Conservation (phyloP, 108 stramenopile genomes). For the Pseudonitzschia delicatissima region DNA sequence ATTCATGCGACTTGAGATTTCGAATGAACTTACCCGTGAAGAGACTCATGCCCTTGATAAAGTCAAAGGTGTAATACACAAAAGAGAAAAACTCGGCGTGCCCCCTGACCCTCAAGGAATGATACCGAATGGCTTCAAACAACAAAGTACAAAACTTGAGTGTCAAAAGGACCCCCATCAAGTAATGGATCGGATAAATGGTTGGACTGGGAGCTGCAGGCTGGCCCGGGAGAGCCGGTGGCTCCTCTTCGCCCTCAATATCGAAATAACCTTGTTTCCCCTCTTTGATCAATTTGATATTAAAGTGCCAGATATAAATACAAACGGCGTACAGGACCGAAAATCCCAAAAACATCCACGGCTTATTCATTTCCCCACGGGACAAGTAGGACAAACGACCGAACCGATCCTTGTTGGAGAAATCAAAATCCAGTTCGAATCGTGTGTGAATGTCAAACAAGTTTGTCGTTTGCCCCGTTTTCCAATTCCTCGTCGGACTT, state of each 20-base stretch:
- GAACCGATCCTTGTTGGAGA: slow-evolving; percentile 79
- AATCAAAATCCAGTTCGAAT: slow-evolving; percentile 86
- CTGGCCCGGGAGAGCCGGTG: slow-evolving; percentile 13
- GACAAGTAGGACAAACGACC: slow-evolving; percentile 79
- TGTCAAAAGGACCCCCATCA: slow-evolving; percentile 86
- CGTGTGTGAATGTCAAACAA: slow-evolving; percentile 44
- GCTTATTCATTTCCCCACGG: slow-evolving; percentile 85
- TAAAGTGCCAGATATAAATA: slow-evolving; percentile 64
- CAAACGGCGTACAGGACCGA: slow-evolving; percentile 65
- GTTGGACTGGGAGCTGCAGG: slow-evolving; percentile 7
- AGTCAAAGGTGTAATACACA: slow-evolving; percentile 84
- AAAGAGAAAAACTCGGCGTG: slow-evolving; percentile 87
- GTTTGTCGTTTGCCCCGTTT: slow-evolving; percentile 1
- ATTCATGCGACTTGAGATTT: not conserved
- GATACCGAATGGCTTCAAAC: slow-evolving; percentile 88
- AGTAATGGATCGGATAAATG: slow-evolving; percentile 91
- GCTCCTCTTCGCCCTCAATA: slow-evolving; percentile 11
- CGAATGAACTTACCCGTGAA: slow-evolving; percentile 4
- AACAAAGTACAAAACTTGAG: slow-evolving; percentile 83
- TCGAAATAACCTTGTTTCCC: slow-evolving; percentile 45
- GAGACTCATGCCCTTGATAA: slow-evolving; percentile 30
- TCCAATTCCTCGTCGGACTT: slow-evolving; percentile 6
- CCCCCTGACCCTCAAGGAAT: slow-evolving; percentile 87
- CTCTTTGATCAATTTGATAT: slow-evolving; percentile 56
- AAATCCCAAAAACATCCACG: slow-evolving; percentile 82